Conservation (phyloP, 2,329 filamentous ascomycete genomes). For the Penicillium sp. region DNA sequence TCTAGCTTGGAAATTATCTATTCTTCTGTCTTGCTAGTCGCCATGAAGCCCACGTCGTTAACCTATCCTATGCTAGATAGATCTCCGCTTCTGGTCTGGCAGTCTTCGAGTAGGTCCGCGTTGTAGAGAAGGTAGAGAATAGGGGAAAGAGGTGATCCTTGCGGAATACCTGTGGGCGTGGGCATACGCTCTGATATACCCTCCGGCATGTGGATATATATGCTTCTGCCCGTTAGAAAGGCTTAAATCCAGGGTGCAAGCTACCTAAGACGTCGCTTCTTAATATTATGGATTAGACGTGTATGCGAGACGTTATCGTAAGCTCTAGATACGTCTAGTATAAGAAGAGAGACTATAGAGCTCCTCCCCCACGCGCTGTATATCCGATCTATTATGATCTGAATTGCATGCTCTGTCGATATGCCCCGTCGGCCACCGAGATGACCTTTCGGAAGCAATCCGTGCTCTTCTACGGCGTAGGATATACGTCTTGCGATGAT, state of each 20-base stretch:
- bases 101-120: slow-evolving; percentile 22
- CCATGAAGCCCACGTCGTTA: slow-evolving; percentile 4
- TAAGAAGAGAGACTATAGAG: background rate
- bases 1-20: background rate
- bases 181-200: background rate
- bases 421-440: slow-evolving; percentile 13
- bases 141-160: slow-evolving; percentile 25
- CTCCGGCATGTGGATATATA: background rate
- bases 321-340: slow-evolving; percentile 14
- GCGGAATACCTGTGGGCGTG: slow-evolving; percentile 19
- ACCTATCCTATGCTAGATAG: slow-evolving; percentile 2
- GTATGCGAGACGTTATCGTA: slow-evolving; percentile 11
- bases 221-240: background rate
- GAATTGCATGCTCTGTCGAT: slow-evolving; percentile 15
- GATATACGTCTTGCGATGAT: slow-evolving; percentile 6
- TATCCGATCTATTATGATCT: slow-evolving; percentile 9
- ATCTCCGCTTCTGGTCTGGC: background rate
- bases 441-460: slow-evolving; percentile 4
- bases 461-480: slow-evolving; percentile 6
- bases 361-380: background rate
- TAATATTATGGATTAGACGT: background rate
- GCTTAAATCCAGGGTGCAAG: background rate
- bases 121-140: slow-evolving; percentile 32
- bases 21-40: background rate
- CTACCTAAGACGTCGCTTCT: background rate